These are phyloP conservation scores for Petrea volubilis DNA, from an alignment of 257 asterid genomes.

Conservation along the genomic window DNA sequence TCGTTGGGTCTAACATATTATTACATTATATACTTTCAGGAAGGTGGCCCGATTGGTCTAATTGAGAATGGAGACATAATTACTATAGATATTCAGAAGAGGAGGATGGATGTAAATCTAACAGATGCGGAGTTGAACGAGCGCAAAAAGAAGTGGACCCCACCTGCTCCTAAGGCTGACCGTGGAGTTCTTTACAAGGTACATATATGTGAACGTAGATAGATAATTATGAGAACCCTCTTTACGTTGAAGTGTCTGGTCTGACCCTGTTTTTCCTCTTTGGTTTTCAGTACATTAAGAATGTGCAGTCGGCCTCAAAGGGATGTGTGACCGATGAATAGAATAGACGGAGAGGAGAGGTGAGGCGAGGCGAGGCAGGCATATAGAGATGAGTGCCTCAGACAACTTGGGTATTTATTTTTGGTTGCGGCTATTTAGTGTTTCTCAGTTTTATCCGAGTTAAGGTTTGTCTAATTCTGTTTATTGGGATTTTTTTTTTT, in stretches of 20 bases:
- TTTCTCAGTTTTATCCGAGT: not conserved
- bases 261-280: not conserved
- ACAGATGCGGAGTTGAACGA: constrained; percentile 64
- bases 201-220: not conserved
- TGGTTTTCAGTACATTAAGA: constrained; percentile 69
- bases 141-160: constrained; percentile 76
- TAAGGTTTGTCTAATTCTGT: not conserved
- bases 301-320: constrained; percentile 82
- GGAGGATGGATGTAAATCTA: constrained; percentile 67
- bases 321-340: constrained; percentile 97
- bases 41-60: constrained; percentile 95
- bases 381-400: constrained; percentile 20
- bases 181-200: constrained; percentile 95
- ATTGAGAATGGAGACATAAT: constrained; percentile 72
- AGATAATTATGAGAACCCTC: no score
- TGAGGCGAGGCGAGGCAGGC: not conserved
- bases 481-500: not conserved
- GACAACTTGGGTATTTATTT: not conserved
- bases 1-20: no score
- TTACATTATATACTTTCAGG: constrained; percentile 57
- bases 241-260: not conserved
- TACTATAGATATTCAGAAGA: constrained; percentile 68
- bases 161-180: constrained; percentile 74
- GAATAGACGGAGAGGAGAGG: not conserved
- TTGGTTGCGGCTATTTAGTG: constrained; percentile 15